Base-by-base conservation (phyloP, 2,329 filamentous ascomycete genomes). In the Aureobasidium musti region DNA sequence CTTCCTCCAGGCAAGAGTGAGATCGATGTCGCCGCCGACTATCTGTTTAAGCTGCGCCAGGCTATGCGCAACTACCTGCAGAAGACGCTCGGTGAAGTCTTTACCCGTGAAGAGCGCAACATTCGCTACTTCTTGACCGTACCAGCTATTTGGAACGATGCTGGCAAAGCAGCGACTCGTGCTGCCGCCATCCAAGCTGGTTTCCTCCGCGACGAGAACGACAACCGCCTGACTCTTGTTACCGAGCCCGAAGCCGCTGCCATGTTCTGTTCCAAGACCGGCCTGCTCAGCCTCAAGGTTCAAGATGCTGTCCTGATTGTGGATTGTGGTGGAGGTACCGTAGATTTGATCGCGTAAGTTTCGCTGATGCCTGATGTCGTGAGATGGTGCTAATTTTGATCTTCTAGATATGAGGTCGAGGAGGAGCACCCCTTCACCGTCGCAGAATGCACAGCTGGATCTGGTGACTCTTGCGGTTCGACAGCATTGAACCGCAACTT, bases 141-240 rank as follows among this genome's bases (percentile, higher is more conserved):
- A n/a, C 95, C 95, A 23, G 95, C 95, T 72, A 98, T 99, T 73
- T 98, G 95, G 95, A 98, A 98, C 78, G 95, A 98, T 81, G 94
- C 95, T 53, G 95, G 93, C 73, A 99, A 99, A 82, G 95, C 95
- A 67, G 95, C 95, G 45, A 98, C 95, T 17, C 88, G 95, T 81
- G 91, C 93, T 19, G 95, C 95, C 28, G 95, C 95, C 71, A 97
- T 98, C 72, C 94, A 98, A 80, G 95, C 95, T 68, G 95, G 95
- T 54, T 98, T 97, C 83, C 84, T 98, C 65, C 89, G 94, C 67
- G 95, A 98, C 75, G 94, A 98, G 80, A 97, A 98, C 77, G 95
- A 99, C 80, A 97, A 97, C 81, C 87, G 95, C 68, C 81, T 99
- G 72, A 98, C 95, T 0, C 83, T 99, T 52, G 91, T 99, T 73